These are phyloP conservation scores for Aspergillus nomiae DNA, from an alignment of 2,329 filamentous ascomycete species.

Conservation along the genomic window DNA sequence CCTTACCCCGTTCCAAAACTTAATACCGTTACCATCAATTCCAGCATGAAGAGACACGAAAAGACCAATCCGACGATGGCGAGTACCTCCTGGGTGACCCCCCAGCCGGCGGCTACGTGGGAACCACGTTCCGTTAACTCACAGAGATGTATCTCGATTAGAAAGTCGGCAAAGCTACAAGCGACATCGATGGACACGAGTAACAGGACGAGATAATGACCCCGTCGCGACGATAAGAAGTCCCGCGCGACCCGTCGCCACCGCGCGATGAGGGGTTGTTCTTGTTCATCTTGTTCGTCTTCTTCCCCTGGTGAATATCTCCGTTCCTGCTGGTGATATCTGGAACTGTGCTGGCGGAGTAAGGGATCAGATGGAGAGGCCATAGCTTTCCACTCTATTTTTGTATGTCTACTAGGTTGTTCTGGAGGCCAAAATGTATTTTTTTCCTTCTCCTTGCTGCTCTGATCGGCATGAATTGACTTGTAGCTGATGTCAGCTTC, in stretches of 20 bases:
- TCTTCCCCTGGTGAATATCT: background rate
- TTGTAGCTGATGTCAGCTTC: background rate
- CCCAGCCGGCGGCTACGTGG: background rate
- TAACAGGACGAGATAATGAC: background rate
- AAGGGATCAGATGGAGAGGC: background rate
- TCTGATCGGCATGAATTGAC: background rate
- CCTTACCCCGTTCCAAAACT: background rate
- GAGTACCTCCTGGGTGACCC: background rate
- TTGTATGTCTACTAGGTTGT: background rate
- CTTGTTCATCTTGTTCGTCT: background rate
- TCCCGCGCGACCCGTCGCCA: background rate
- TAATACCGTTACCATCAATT: background rate
- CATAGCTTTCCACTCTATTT: background rate
- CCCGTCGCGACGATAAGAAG: background rate
- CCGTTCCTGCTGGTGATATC: background rate
- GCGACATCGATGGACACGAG: background rate
- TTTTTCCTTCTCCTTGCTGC: background rate
- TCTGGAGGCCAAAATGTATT: background rate
- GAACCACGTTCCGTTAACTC: background rate
- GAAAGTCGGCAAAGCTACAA: background rate
- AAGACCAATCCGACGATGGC: background rate
- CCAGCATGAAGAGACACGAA: background rate
- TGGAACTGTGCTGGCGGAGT: background rate
- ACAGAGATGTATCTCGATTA: background rate
- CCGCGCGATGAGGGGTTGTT: background rate